Conservation (phyloP, 177 flowering plant species). For the Vitis hybrid region DNA sequence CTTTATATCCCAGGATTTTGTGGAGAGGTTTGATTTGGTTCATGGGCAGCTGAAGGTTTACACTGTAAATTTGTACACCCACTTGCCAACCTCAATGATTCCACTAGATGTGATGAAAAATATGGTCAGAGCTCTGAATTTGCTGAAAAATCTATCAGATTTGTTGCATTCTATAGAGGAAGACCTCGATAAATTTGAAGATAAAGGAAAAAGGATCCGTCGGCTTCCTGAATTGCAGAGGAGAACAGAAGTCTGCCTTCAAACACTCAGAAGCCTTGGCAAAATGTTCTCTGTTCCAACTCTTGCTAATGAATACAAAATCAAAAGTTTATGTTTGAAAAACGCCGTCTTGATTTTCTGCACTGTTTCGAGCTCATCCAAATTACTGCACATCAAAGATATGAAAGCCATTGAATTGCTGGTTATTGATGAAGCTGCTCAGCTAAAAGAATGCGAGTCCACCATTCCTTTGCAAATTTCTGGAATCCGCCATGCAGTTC, state of each 20-base stretch:
- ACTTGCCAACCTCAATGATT: slow-evolving; percentile 37
- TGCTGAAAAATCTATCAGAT: slow-evolving; percentile 8
- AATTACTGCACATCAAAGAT: slow-evolving; percentile 4
- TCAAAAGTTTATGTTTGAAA: slow-evolving; percentile 27
- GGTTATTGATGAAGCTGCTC: slow-evolving; percentile 11
- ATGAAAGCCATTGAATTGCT: slow-evolving; percentile 19
- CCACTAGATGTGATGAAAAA: slow-evolving; percentile 11
- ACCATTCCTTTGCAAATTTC: too few relatives aligned
- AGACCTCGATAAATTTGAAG: not conserved
- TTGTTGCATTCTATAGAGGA: slow-evolving; percentile 6
- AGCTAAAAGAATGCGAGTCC: too few relatives aligned
- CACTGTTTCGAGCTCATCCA: slow-evolving; percentile 41
- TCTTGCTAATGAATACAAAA: not conserved
- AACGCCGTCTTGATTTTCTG: slow-evolving; percentile 39
- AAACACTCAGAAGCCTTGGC: slow-evolving; percentile 8
- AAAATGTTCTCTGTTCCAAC: not conserved
- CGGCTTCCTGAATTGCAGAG: not conserved
- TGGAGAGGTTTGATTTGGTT: slow-evolving; percentile 11
- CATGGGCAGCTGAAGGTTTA: slow-evolving; percentile 12
- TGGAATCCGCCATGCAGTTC: too few relatives aligned
- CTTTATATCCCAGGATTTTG: slow-evolving; percentile 26
- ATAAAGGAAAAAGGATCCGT: not conserved
- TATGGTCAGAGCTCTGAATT: slow-evolving; percentile 19
- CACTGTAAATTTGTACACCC: slow-evolving; percentile 26
- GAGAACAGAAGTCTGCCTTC: slow-evolving; percentile 6